These are phyloP conservation scores for Wickerhamomyces sp. DNA, from an alignment of 1,139 yeast species.

Conservation along the genomic window DNA sequence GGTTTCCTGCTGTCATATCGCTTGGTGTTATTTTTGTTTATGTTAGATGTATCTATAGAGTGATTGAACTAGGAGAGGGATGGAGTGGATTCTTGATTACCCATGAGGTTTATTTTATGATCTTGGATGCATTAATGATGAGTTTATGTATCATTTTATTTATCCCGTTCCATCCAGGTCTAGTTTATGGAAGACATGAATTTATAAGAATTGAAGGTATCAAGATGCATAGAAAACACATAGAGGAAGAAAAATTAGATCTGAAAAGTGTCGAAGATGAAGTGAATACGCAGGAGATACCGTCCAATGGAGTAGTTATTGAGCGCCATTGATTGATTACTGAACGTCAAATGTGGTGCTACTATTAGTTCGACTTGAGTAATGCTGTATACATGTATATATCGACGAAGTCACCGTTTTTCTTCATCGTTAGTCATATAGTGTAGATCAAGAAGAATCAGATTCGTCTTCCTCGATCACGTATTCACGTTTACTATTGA, in stretches of 20 bases:
- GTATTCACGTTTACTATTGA: constrained; percentile 6
- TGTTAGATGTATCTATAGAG: constrained; percentile 75
- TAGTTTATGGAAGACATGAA: constrained; percentile 40
- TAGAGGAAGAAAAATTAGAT: background rate
- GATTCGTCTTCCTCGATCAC: background rate
- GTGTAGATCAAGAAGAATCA: background rate
- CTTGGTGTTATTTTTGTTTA: constrained; percentile 54
- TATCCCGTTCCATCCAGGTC: constrained; percentile 61
- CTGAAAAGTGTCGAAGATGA: background rate
- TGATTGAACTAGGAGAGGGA: constrained; percentile 75
- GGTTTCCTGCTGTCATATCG: constrained; percentile 49
- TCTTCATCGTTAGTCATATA: too few relatives aligned
- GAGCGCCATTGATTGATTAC: too few relatives aligned
- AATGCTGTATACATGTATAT: too few relatives aligned
- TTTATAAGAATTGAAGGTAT: background rate
- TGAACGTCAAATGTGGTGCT: too few relatives aligned
- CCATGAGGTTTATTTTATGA: constrained; percentile 70
- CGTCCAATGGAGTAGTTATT: background rate
- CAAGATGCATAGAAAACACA: background rate
- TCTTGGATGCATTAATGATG: constrained; percentile 73
- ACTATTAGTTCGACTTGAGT: too few relatives aligned
- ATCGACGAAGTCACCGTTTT: too few relatives aligned
- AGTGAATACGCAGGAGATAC: background rate
- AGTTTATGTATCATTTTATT: constrained; percentile 38
- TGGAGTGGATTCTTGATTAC: constrained; percentile 66